Conservation (phyloP, 768 basidiomycete genomes). For the Boletus reticulatus region DNA sequence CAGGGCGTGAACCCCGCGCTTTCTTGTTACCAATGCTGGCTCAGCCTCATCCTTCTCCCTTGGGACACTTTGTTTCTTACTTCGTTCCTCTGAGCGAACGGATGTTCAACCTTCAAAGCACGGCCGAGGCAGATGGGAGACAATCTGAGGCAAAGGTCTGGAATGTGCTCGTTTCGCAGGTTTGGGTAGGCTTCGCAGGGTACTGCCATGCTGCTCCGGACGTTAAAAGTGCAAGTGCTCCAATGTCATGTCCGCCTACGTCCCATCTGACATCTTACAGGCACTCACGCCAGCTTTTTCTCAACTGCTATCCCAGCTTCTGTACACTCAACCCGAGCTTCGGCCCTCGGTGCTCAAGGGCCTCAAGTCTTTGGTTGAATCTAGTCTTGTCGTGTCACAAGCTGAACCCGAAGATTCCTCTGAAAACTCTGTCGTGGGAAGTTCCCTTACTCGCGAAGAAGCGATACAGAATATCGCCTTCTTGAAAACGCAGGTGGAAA, state of each 20-base stretch:
- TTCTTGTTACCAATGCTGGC: conserved; percentile 87
- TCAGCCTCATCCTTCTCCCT: conserved; percentile 75
- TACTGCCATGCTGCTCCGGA: conserved; percentile 87
- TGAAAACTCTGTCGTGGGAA: conserved; percentile 24
- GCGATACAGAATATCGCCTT: conserved; percentile 68
- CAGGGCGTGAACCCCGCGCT: conserved; percentile 82
- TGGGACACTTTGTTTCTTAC: conserved; percentile 83
- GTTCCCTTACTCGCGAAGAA: conserved; percentile 49
- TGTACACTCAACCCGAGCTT: conserved; percentile 88
- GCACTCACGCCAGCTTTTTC: conserved; percentile 75
- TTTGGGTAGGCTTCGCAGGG: conserved; percentile 89
- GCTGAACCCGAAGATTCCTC: conserved; percentile 29
- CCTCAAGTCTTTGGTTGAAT: conserved; percentile 79
- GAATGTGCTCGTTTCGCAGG: conserved; percentile 89
- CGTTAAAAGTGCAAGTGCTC: conserved; percentile 55
- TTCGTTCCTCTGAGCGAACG: conserved; percentile 94
- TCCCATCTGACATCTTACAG: conserved; percentile 36
- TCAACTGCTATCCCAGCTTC: conserved; percentile 85
- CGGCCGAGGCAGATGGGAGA: conserved; percentile 68
- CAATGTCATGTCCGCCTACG: not conserved
- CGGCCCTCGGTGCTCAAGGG: conserved; percentile 80
- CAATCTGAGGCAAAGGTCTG: conserved; percentile 92
- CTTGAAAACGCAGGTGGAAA: conserved; percentile 77
- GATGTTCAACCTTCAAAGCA: conserved; percentile 86
- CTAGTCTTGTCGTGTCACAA: conserved; percentile 56